Conservation (phyloP, 257 asterid genomes). For the Hygrophila difformis region DNA sequence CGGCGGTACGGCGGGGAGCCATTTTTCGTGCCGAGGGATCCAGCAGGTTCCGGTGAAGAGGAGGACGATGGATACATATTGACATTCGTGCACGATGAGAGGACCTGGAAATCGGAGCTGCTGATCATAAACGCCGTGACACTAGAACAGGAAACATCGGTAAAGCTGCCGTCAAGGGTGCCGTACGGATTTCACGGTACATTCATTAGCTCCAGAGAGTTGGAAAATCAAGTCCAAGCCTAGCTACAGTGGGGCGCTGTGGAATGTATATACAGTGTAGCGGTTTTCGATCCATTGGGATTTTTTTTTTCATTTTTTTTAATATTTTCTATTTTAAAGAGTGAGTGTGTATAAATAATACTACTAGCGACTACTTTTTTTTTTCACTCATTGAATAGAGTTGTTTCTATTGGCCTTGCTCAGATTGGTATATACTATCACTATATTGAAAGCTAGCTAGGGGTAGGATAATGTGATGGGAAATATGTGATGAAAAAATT, state of each 20-base stretch:
- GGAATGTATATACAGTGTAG: too few relatives aligned
- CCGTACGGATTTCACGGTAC: constrained; percentile 47
- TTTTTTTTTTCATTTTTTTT: too few relatives aligned
- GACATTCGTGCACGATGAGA: constrained; percentile 35
- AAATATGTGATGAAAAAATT: too few relatives aligned
- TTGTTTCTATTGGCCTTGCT: too few relatives aligned
- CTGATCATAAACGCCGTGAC: constrained; percentile 26
- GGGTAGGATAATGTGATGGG: too few relatives aligned
- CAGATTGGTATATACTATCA: too few relatives aligned
- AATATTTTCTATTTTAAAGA: too few relatives aligned
- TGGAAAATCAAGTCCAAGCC: constrained; percentile 31
- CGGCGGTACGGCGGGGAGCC: constrained; percentile 37
- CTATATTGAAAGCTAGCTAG: too few relatives aligned
- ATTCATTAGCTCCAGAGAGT: constrained; percentile 25
- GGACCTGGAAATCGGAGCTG: constrained; percentile 29
- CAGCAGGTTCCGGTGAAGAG: neutral
- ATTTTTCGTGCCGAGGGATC: constrained; percentile 23
- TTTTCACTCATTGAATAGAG: too few relatives aligned
- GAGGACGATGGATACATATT: constrained; percentile 38
- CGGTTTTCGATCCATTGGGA: constrained; percentile 6
- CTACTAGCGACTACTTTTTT: too few relatives aligned
- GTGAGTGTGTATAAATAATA: too few relatives aligned
- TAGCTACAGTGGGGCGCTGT: too few relatives aligned
- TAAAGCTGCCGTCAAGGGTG: constrained; percentile 31
- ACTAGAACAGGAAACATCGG: constrained; percentile 19